These are phyloP conservation scores for Clonostachys rosea DNA, from an alignment of 2,329 filamentous ascomycete species.

Conservation along the genomic window DNA sequence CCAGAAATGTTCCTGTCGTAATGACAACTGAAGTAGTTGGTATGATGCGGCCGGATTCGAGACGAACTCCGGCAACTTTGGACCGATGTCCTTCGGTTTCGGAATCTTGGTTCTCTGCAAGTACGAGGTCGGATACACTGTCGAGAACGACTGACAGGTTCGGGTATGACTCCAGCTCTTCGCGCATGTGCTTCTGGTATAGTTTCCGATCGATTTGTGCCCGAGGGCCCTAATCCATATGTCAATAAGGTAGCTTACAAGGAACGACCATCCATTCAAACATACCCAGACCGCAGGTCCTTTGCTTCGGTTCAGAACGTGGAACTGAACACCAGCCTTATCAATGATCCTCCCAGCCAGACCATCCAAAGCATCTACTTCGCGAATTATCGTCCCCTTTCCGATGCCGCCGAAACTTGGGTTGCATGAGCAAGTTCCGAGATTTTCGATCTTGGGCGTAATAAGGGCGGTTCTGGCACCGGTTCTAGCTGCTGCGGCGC, in stretches of 20 bases:
- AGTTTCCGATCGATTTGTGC: constrained; percentile 91
- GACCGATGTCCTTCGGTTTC: constrained; percentile 27
- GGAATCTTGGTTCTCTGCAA: constrained; percentile 40
- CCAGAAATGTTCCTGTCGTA: constrained; percentile 92
- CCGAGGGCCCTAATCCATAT: constrained; percentile 60
- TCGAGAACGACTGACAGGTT: constrained; percentile 79
- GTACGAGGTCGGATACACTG: constrained; percentile 87
- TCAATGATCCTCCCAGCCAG: constrained; percentile 85
- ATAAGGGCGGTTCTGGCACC: constrained; percentile 87
- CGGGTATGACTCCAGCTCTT: constrained; percentile 73
- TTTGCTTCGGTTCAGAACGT: constrained; percentile 81
- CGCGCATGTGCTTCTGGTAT: constrained; percentile 87
- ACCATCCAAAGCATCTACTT: constrained; percentile 92
- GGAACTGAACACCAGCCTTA: constrained; percentile 92
- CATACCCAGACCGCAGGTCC: constrained; percentile 86
- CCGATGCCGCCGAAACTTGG: constrained; percentile 98
- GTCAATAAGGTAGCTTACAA: background rate
- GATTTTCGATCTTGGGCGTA: constrained; percentile 82
- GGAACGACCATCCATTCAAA: background rate
- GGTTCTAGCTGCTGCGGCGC: constrained; percentile 80
- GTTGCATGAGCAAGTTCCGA: constrained; percentile 95
- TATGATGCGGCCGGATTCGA: constrained; percentile 85
- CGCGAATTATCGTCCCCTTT: constrained; percentile 92
- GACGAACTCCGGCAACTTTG: constrained; percentile 76
- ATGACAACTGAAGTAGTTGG: constrained; percentile 81